phyloP scores from a whole-genome alignment of 1,284 basidiomycete species.

The Kwoniella shivajii region DNA sequence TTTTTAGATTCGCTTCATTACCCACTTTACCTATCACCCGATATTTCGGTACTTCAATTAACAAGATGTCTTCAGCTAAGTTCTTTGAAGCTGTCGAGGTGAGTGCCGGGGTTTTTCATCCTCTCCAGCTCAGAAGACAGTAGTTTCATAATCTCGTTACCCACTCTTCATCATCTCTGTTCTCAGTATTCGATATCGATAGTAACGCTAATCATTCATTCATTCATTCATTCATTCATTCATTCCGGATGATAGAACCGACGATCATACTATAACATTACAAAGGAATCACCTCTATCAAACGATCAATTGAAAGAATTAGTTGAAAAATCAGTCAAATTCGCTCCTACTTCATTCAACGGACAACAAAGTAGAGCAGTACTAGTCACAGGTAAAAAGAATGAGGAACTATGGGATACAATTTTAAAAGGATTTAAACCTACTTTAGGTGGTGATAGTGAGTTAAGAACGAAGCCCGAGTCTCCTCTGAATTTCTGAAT shows the following conservation, averaged over 20 bases:
- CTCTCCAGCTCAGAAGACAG: too few relatives aligned
- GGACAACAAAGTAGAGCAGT: conserved; percentile 56
- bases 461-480: too few relatives aligned
- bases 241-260: conserved; percentile 48
- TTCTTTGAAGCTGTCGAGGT: conserved; percentile 50
- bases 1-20: too few relatives aligned
- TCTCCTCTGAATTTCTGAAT: too few relatives aligned
- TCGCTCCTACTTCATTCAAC: conserved; percentile 56
- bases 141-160: too few relatives aligned
- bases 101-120: too few relatives aligned
- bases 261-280: conserved; percentile 55
- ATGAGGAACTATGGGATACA: conserved; percentile 55
- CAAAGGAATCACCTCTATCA: conserved; percentile 49
- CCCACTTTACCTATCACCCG: too few relatives aligned
- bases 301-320: conserved; percentile 52
- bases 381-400: conserved; percentile 54
- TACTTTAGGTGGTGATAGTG: conserved; percentile 30
- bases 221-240: too few relatives aligned
- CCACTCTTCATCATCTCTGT: too few relatives aligned
- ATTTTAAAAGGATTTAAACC: conserved; percentile 39
- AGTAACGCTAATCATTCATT: too few relatives aligned
- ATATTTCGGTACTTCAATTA: too few relatives aligned
- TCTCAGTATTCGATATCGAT: too few relatives aligned
- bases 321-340: conserved; percentile 55
- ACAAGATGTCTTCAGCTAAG: conserved; percentile 20